Base-by-base conservation (phyloP, 2,329 filamentous ascomycete species). In the Aspergillus ochraceoroseus region DNA sequence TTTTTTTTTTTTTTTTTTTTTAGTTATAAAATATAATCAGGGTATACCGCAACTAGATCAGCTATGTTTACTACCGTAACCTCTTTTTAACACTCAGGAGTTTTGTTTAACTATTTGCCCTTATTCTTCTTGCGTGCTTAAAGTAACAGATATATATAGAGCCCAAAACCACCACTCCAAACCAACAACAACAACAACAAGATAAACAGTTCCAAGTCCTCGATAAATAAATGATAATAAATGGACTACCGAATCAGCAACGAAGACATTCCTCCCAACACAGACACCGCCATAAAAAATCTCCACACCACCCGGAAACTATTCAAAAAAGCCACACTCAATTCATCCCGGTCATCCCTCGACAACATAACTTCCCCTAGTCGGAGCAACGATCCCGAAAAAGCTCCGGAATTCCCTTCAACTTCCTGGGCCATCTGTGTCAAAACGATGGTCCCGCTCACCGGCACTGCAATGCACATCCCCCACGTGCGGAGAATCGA, bases 381-480 rank as follows among this genome's bases (percentile, higher is more conserved):
- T 33, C 29, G 19, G 18, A 31, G 13, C 9, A 38, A n/a, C 8
- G 32, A 32, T 7, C 34, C 41, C 2, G 54, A 17, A 20, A 28
- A 11, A 32, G 25, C 6, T 49, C 30, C 1, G 29, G 43, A 14
- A 55, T 36, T 14, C 20, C 28, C 17, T 37, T 32, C 18, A 68
- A 52, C 33, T 56, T 57, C 29, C 37, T 38, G 8, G 8, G 19
- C 33, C 37, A 71, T 62, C 2, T 62, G 50, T 34, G 67, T 71
- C 39, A 71, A 56, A 33, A 73, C 66, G 5, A 71, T 47, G 1
- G 64, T 57, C 4, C 59, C 62, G 2, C 63, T 59, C 6, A 67
- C 47, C 12, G 67, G 65, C 4, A 73, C 59, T 7, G 70, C 70
- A 15, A 70, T 43, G 7, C 64, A 63, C 68, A 70, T 70, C 1